phyloP scores from a whole-genome alignment of 805 yeast species.

The Isabelozyma pseudorhagii region DNA sequence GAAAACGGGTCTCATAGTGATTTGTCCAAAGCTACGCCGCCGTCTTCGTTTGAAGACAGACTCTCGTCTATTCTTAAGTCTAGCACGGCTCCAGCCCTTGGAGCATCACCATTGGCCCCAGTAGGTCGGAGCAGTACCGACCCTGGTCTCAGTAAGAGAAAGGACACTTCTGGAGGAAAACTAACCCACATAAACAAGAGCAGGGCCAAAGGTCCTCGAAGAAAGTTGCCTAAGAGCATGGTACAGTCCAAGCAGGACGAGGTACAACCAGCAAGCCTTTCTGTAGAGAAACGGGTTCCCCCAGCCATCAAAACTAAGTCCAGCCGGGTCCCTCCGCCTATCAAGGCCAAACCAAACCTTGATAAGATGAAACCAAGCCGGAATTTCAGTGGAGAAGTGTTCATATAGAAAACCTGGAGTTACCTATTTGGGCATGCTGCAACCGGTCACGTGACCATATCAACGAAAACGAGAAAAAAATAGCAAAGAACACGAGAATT shows the following conservation, averaged over 20 bases:
- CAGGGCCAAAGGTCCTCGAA: constrained; percentile 51
- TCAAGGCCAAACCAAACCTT: constrained; percentile 13
- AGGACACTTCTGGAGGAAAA: constrained; percentile 17
- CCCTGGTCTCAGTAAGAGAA: constrained; percentile 7
- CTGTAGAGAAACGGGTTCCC: constrained; percentile 13
- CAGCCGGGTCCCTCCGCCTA: constrained; percentile 16
- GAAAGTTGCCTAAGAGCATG: constrained; percentile 40
- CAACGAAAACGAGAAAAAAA: background rate
- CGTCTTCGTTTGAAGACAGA: constrained; percentile 14
- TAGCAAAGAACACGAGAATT: background rate
- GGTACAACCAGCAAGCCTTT: background rate
- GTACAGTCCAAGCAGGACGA: background rate
- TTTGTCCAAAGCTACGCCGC: background rate
- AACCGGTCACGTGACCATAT: background rate
- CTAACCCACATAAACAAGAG: constrained; percentile 45
- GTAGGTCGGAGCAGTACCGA: constrained; percentile 3
- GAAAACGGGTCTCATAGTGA: background rate
- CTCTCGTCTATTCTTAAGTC: constrained; percentile 27
- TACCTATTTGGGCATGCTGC: background rate
- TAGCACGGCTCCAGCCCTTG: constrained; percentile 19
- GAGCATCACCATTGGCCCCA: background rate
- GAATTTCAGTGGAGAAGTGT: constrained; percentile 28
- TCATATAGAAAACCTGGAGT: constrained; percentile 12
- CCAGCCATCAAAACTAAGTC: constrained; percentile 12
- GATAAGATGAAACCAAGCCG: constrained; percentile 22